These are phyloP conservation scores for Tricholoma hemisulphureum DNA, from an alignment of 768 basidiomycete species.

Conservation along the genomic window DNA sequence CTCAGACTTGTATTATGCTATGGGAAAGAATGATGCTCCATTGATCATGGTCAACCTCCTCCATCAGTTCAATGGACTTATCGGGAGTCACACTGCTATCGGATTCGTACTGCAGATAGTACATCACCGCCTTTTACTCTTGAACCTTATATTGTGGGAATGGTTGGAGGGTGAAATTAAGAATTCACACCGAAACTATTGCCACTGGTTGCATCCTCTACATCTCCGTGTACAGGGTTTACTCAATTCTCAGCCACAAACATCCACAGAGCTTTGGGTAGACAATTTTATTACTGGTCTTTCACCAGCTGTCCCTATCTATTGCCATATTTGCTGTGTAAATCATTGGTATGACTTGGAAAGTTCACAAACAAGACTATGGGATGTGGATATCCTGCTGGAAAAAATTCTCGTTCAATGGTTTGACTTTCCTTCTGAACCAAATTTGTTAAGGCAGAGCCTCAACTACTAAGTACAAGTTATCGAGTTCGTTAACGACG, in stretches of 20 bases:
- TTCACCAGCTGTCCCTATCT: not conserved
- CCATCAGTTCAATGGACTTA: not conserved
- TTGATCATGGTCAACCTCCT: not conserved
- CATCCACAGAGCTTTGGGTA: not conserved
- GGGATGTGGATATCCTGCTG: not conserved
- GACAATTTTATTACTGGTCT: not conserved
- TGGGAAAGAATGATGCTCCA: not conserved
- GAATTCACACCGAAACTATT: not conserved
- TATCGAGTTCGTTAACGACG: too few species aligned
- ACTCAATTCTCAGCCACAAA: not conserved
- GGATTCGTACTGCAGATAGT: not conserved
- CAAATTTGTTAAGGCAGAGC: too few species aligned
- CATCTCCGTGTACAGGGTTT: not conserved
- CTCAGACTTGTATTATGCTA: not conserved
- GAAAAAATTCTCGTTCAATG: not conserved
- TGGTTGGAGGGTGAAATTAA: not conserved
- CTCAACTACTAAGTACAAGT: too few species aligned
- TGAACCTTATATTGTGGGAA: not conserved
- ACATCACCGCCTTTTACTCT: not conserved
- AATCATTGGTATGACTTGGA: not conserved
- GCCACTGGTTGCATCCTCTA: not conserved
- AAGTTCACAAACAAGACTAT: not conserved
- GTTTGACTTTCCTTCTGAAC: not conserved
- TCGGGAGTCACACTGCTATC: not conserved
- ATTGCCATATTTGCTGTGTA: not conserved